Percentiles rank a stretch among this genome's conserved stretches.
Evolutionary conservation across 2,329 filamentous ascomycete genomes (phyloP).

Genomic region (Fusarium protoensiforme): DNA sequence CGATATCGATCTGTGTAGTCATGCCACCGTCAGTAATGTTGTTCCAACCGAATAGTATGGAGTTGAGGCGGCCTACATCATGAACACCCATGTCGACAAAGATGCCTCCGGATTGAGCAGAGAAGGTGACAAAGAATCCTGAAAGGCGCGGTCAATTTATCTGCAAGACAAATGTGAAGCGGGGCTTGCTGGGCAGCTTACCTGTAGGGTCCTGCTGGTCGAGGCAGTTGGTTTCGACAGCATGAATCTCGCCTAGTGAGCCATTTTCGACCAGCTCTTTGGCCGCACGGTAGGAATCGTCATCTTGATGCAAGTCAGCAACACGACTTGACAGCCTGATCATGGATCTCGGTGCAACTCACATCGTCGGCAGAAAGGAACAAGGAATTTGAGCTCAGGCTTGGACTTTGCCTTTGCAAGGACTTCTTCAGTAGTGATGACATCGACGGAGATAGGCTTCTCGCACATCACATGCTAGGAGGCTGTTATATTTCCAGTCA

Average conservation of each 20-base stretch:
- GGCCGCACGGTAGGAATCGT: slow-evolving; percentile 30
- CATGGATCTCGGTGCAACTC: not conserved
- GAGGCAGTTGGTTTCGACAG: slow-evolving; percentile 36
- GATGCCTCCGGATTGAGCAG: slow-evolving; percentile 47
- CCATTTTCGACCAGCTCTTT: slow-evolving; percentile 32
- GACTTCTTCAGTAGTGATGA: slow-evolving; percentile 32
- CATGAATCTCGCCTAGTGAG: slow-evolving; percentile 35
- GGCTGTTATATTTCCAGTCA: not conserved
- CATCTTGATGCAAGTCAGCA: slow-evolving; percentile 10
- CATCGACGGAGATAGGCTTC: slow-evolving; percentile 36
- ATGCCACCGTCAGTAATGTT: not conserved
- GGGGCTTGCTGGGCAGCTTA: not conserved
- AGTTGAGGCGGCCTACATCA: slow-evolving; percentile 27
- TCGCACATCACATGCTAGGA: slow-evolving; percentile 39
- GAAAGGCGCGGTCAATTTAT: not conserved
- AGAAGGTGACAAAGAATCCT: slow-evolving; percentile 48
- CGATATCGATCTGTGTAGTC: slow-evolving; percentile 35
- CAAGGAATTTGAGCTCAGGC: slow-evolving; percentile 34
- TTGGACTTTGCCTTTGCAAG: slow-evolving; percentile 27
- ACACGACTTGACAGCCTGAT: not conserved
- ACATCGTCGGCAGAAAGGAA: slow-evolving; percentile 34
- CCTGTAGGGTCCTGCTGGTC: slow-evolving; percentile 34
- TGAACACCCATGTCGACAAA: slow-evolving; percentile 49
- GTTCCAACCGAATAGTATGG: not conserved
- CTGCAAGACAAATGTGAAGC: not conserved